phyloP scores from a whole-genome alignment of 2,329 filamentous ascomycete species.

The Verruconis gallopava region DNA sequence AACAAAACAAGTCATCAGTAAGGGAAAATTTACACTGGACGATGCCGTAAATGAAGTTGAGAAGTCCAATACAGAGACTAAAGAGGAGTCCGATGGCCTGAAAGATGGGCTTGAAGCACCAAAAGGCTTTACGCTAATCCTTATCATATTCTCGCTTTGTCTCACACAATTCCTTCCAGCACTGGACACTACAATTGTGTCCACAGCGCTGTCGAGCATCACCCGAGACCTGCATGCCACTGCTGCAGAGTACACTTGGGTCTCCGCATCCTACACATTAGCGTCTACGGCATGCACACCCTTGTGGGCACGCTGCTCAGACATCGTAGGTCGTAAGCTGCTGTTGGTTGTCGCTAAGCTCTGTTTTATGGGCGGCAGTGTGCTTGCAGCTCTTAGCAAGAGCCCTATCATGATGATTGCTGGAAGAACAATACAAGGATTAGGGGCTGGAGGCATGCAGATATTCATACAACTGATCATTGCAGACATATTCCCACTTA shows the following conservation, averaged over 20 bases:
- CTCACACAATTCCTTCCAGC: constrained; percentile 11
- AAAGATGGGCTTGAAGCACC: too few relatives aligned
- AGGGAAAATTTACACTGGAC: too few relatives aligned
- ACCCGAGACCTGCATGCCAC: constrained; percentile 10
- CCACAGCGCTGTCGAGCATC: constrained; percentile 11
- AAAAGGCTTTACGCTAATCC: too few relatives aligned
- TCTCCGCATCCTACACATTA: constrained; percentile 23
- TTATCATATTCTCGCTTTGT: constrained; percentile 7
- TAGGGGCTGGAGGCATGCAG: constrained; percentile 50
- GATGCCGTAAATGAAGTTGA: too few relatives aligned
- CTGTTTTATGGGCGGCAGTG: constrained; percentile 48
- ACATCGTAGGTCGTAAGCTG: constrained; percentile 26
- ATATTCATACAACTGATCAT: constrained; percentile 53
- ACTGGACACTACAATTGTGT: constrained; percentile 22
- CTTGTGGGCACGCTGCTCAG: constrained; percentile 28
- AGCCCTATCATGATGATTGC: constrained; percentile 50
- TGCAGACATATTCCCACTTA: constrained; percentile 49
- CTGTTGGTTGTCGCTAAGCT: constrained; percentile 30
- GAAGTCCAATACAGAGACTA: too few relatives aligned
- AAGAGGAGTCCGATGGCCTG: too few relatives aligned
- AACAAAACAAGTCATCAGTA: too few relatives aligned
- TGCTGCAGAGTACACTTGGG: constrained; percentile 18
- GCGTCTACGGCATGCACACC: constrained; percentile 25
- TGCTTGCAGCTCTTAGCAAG: constrained; percentile 45
- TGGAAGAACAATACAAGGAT: constrained; percentile 48